Percentiles rank a stretch among this genome's conserved stretches.
These are phyloP conservation scores for Fraxinus quadrangulata DNA, from an alignment of 257 asterid species.

Conservation along the genomic window DNA sequence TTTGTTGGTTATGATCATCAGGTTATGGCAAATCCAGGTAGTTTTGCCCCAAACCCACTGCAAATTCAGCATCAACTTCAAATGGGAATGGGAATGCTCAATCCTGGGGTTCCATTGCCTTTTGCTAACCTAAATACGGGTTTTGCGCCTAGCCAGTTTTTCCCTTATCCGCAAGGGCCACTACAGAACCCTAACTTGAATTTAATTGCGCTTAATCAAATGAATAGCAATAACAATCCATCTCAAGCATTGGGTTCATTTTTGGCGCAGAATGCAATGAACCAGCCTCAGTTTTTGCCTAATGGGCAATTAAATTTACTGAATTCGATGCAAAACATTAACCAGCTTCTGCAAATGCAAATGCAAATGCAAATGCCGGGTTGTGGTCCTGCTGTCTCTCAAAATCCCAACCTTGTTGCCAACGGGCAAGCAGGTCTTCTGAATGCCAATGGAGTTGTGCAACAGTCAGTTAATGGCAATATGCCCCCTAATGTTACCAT, in stretches of 20 bases:
- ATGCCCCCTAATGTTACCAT: slow-evolving; percentile 33
- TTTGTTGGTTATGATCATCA: slow-evolving; percentile 31
- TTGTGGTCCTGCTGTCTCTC: slow-evolving; percentile 38
- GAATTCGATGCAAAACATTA: slow-evolving; percentile 53
- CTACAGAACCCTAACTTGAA: slow-evolving; percentile 31
- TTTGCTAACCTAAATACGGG: slow-evolving; percentile 41
- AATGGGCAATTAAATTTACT: slow-evolving; percentile 44
- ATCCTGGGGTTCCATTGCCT: slow-evolving; percentile 51
- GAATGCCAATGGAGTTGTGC: slow-evolving; percentile 40
- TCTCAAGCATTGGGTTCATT: slow-evolving; percentile 40
- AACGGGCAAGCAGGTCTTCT: slow-evolving; percentile 39
- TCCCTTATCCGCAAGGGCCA: slow-evolving; percentile 49
- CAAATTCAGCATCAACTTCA: slow-evolving; percentile 53
- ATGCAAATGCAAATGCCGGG: slow-evolving; percentile 45
- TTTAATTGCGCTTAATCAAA: slow-evolving; percentile 23
- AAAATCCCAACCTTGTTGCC: slow-evolving; percentile 37
- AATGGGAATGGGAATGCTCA: slow-evolving; percentile 40
- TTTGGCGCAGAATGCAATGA: slow-evolving; percentile 41
- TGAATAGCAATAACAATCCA: slow-evolving; percentile 24
- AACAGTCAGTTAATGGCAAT: slow-evolving; percentile 38
- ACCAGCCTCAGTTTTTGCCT: slow-evolving; percentile 50
- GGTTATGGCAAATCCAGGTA: slow-evolving; percentile 53
- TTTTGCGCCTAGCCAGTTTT: slow-evolving; percentile 44
- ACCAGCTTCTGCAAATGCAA: slow-evolving; percentile 58
- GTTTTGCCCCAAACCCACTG: slow-evolving; percentile 38